phyloP scores from a whole-genome alignment of 2,329 filamentous ascomycete genomes.

The Graphium sp. region DNA sequence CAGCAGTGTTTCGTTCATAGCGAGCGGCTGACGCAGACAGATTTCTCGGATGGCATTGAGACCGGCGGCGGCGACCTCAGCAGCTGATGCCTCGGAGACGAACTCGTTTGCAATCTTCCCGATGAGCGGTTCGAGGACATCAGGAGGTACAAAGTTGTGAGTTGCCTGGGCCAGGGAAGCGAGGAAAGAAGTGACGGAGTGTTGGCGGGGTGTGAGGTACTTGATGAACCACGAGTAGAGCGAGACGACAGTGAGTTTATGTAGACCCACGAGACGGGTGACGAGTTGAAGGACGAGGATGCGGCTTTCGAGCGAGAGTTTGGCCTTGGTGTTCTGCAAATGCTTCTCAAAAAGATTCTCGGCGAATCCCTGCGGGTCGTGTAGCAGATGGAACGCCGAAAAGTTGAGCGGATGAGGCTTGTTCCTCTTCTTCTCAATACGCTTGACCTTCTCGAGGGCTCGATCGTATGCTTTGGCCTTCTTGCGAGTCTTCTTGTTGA shows the following conservation, averaged over 20 bases:
- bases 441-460: slow-evolving; percentile 69
- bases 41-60: slow-evolving; percentile 92
- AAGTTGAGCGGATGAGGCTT: slow-evolving; percentile 86
- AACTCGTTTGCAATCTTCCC: slow-evolving; percentile 98
- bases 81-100: slow-evolving; percentile 81
- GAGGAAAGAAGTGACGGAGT: slow-evolving; percentile 81
- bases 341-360: slow-evolving; percentile 85
- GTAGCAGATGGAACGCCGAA: slow-evolving; percentile 80
- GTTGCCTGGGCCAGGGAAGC: slow-evolving; percentile 85
- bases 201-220: slow-evolving; percentile 74
- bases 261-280: slow-evolving; percentile 76
- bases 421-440: slow-evolving; percentile 72
- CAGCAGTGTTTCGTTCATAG: slow-evolving; percentile 88
- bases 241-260: slow-evolving; percentile 77
- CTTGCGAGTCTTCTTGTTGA: slow-evolving; percentile 96
- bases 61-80: slow-evolving; percentile 81
- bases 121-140: slow-evolving; percentile 76
- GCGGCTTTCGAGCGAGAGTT: slow-evolving; percentile 75
- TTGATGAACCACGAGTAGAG: slow-evolving; percentile 97
- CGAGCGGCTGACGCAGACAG: slow-evolving; percentile 81
- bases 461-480: slow-evolving; percentile 62
- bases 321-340: slow-evolving; percentile 71
- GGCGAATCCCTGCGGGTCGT: slow-evolving; percentile 88
- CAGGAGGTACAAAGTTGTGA: slow-evolving; percentile 80
- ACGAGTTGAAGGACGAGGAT: slow-evolving; percentile 82